Conservation (phyloP, 164 flowering plant genomes). For the Stephania japonica region DNA sequence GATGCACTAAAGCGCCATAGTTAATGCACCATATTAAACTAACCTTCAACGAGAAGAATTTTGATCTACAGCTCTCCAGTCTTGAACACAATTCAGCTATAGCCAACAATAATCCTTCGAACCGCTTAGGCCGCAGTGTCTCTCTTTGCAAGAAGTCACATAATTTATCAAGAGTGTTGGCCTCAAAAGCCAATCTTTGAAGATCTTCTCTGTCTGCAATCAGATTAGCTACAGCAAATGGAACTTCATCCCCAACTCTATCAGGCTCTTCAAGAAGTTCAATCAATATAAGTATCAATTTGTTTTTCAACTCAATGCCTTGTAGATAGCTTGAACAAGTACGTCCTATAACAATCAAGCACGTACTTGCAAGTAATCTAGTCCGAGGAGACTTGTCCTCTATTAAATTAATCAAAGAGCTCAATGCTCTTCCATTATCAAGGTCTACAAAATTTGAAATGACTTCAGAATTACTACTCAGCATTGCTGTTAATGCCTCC, state of each 20-base stretch:
- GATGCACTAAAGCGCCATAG: not conserved
- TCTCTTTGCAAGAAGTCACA: slow-evolving; percentile 41
- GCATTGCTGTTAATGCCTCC: slow-evolving; percentile 64
- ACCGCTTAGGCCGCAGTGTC: slow-evolving; percentile 38
- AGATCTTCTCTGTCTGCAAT: slow-evolving; percentile 60
- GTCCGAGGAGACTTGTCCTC: slow-evolving; percentile 72
- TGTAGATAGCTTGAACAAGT: slow-evolving; percentile 48
- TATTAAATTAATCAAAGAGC: slow-evolving; percentile 43
- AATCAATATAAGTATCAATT: slow-evolving; percentile 50
- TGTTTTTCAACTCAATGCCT: slow-evolving; percentile 45
- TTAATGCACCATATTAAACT: slow-evolving; percentile 14
- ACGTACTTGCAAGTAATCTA: slow-evolving; percentile 69
- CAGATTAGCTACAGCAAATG: slow-evolving; percentile 62
- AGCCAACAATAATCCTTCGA: slow-evolving; percentile 63
- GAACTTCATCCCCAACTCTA: slow-evolving; percentile 90
- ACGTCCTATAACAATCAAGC: slow-evolving; percentile 59
- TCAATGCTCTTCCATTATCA: slow-evolving; percentile 53
- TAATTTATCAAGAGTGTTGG: slow-evolving; percentile 55
- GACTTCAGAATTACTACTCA: slow-evolving; percentile 56
- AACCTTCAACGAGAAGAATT: slow-evolving; percentile 59
- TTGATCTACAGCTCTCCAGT: slow-evolving; percentile 73
- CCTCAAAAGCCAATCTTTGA: slow-evolving; percentile 72
- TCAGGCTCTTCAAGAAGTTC: slow-evolving; percentile 89
- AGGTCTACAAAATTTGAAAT: slow-evolving; percentile 42
- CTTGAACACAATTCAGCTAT: slow-evolving; percentile 78